These are phyloP conservation scores for Zasmidium cellare DNA, from an alignment of 2,329 filamentous ascomycete genomes.

Conservation along the genomic window DNA sequence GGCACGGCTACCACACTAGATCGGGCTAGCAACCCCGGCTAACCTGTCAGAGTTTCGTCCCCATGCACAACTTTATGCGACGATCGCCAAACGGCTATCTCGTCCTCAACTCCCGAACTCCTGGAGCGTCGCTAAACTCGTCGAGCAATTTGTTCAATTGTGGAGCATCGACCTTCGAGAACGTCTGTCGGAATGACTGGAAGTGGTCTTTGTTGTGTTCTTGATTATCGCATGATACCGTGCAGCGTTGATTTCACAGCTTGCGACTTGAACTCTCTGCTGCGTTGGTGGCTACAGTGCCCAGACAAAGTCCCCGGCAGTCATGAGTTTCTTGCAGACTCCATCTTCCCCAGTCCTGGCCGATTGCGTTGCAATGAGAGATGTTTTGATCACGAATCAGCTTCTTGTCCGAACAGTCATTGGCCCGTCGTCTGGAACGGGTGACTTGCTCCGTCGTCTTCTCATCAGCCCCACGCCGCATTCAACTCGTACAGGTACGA, in stretches of 20 bases:
- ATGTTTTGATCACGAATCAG: background rate
- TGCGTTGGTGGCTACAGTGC: background rate
- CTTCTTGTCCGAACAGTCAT: background rate
- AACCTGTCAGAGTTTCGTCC: background rate
- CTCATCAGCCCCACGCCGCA: background rate
- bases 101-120: background rate
- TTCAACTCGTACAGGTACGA: background rate
- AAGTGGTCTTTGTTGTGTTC: background rate
- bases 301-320: background rate
- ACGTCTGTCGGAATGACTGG: background rate
- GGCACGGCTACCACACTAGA: background rate
- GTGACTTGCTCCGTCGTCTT: background rate
- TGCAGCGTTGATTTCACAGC: no score
- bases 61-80: background rate
- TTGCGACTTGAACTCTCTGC: background rate
- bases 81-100: background rate
- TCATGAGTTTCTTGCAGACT: background rate
- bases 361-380: background rate
- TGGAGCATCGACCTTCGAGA: background rate
- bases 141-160: background rate
- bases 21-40: background rate
- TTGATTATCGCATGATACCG: background rate
- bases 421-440: background rate
- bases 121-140: background rate
- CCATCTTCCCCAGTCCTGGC: background rate